A percentile compares a stretch with the other conserved stretches of the same genome.
Evolutionary conservation across 2,329 filamentous ascomycete species (phyloP).

Genomic region (Alternaria metachromatica): DNA sequence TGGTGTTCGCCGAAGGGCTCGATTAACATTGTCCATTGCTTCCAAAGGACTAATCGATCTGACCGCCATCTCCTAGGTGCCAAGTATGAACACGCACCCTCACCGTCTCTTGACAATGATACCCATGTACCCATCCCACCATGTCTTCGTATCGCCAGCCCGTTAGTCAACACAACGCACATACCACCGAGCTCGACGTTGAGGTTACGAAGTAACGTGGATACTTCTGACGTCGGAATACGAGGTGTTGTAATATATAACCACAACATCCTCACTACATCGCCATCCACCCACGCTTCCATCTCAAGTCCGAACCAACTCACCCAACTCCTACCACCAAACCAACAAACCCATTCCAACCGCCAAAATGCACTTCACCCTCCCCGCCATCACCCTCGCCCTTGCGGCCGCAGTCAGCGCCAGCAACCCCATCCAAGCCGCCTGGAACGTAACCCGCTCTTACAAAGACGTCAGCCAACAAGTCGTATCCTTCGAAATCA

Average conservation of each 20-base stretch:
- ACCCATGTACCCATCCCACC: background rate
- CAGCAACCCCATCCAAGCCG: background rate
- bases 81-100: background rate
- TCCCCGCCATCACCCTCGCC: background rate
- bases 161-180: background rate
- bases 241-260: background rate
- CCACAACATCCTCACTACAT: background rate
- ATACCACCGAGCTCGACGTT: background rate
- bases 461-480: background rate
- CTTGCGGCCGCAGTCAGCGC: background rate
- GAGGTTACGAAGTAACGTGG: background rate
- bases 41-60: background rate
- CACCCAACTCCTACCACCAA: background rate
- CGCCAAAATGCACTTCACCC: background rate
- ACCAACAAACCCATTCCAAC: background rate
- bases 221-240: conserved; percentile 3
- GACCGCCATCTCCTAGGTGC: background rate
- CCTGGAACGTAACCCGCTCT: background rate
- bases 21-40: too few species aligned
- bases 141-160: background rate
- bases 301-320: background rate
- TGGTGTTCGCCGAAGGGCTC: background rate
- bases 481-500: background rate
- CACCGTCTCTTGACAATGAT: background rate
- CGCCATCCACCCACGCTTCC: background rate